Evolutionary conservation across 2,329 filamentous ascomycete genomes (phyloP).

Genomic region (Amauroascus niger): DNA sequence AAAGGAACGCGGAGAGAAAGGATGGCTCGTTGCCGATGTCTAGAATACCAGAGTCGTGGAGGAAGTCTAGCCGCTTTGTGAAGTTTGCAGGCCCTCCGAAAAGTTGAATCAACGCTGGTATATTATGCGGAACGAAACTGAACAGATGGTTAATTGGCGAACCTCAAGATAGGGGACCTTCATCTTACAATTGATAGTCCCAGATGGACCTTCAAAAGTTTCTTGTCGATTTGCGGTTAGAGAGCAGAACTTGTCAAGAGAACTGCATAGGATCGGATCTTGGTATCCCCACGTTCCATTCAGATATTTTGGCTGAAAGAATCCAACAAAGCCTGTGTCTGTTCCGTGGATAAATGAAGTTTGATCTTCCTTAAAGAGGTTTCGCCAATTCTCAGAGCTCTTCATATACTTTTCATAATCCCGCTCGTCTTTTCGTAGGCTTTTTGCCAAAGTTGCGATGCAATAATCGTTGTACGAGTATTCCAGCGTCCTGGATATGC

Average conservation of each 20-base stretch:
- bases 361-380: constrained; percentile 56
- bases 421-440: constrained; percentile 45
- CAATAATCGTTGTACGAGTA: constrained; percentile 71
- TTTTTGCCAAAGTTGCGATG: constrained; percentile 53
- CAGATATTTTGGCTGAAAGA: constrained; percentile 59
- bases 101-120: constrained; percentile 46
- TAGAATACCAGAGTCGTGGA: constrained; percentile 55
- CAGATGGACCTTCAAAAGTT: constrained; percentile 63
- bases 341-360: constrained; percentile 47
- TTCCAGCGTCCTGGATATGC: constrained; percentile 63
- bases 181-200: constrained; percentile 59
- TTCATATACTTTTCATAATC: constrained; percentile 48
- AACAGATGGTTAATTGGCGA: background rate
- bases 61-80: constrained; percentile 50
- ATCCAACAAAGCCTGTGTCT: constrained; percentile 59
- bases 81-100: constrained; percentile 53
- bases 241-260: constrained; percentile 49
- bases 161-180: constrained; percentile 4
- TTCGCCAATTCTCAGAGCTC: constrained; percentile 57
- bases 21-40: constrained; percentile 59
- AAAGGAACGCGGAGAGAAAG: constrained; percentile 57
- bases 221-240: constrained; percentile 49
- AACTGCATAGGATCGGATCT: constrained; percentile 55
- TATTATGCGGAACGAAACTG: constrained; percentile 49
- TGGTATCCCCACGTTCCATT: constrained; percentile 63